Evolutionary conservation across 495 filamentous ascomycete species (phyloP), one percentile per base, ranked within the genome.

Genomic region (Bombardia bombarda): DNA sequence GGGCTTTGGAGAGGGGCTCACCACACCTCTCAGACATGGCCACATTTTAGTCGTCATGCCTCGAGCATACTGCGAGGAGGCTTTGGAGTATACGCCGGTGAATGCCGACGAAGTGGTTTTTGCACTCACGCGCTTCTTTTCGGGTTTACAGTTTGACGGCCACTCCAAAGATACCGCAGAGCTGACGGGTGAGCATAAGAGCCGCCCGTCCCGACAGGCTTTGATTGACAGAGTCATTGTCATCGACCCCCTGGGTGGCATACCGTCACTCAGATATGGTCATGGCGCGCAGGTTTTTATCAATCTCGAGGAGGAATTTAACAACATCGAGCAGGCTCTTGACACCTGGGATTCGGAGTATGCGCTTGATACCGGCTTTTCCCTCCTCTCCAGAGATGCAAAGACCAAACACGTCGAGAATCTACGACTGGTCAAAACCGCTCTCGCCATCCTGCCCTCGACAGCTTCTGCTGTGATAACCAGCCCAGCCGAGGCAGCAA

Each of bases 231-330:
- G 92, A 3, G 69, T 99, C 20, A 90, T 99, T 51, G 69, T 97
- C 19, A 70, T 99, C 13, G 93, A 99, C 62, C 84, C 86, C 0
- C 58, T 85, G 2, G 92, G 92, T 4, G 92, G 93, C 7, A 89
- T 92, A 38, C 93, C 92, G 1, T 73, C 83, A 0, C 72, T 67
- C 39, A 75, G 76, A 31, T 74, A 80, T 13, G 75, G 75, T 0
- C 75, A 84, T 31, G 74, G 76, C 7, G 80, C 84, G 12, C 86
- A 95, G 55, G 77, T 95, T 3, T 99, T 96, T 59, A 75, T 99
- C 60, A 99, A 99, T 52, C 74, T 99, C 52, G 85, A 94, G 56
- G 88, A 97, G 55, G 89, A 99, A 50, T 94, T 81, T 55, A 62
- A 72, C 3, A 69, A 73, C 23, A 83, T 95, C 24, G 63, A 70